A percentile compares a stretch with the other conserved stretches of the same genome.
Evolutionary conservation across 495 filamentous ascomycete species (phyloP).

Genomic region (Penicillium goetzii): DNA sequence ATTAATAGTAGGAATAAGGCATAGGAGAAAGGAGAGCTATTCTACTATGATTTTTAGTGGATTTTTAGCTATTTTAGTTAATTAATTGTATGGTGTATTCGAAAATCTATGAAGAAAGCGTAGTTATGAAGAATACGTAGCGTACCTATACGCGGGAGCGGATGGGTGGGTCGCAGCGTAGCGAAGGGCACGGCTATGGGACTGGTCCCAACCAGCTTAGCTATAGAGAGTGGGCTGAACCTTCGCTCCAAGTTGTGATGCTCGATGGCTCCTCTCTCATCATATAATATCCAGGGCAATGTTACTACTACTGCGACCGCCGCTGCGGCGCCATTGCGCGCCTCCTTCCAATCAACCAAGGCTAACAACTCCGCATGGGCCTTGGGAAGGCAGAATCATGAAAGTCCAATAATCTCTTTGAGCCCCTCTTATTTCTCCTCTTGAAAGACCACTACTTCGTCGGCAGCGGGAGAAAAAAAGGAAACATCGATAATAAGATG

Average conservation of each 20-base stretch:
- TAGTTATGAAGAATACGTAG: no score
- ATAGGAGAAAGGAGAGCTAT: no score
- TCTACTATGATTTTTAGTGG: no score
- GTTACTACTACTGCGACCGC: not conserved
- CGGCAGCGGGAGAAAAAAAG: not conserved
- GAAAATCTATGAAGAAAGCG: no score
- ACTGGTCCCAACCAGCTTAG: not conserved
- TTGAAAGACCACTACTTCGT: not conserved
- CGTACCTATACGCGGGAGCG: no score
- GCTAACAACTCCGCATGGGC: not conserved
- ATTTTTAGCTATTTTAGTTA: no score
- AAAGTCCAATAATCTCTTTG: not conserved
- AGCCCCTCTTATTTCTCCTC: not conserved
- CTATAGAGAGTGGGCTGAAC: conserved; percentile 22
- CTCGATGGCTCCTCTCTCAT: not conserved
- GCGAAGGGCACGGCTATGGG: no score
- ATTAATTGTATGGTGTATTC: no score
- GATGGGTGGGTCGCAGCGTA: no score
- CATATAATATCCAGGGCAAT: not conserved
- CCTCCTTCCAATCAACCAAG: not conserved
- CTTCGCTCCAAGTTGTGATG: conserved; percentile 9
- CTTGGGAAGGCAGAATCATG: not conserved
- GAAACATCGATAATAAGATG: conserved; percentile 4
- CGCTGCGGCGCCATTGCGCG: not conserved
- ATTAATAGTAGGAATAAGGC: no score